Evolutionary conservation across 2,329 filamentous ascomycete species (phyloP), one percentile per base, ranked within the genome.

Genomic region (Epichloe sylvatica): DNA sequence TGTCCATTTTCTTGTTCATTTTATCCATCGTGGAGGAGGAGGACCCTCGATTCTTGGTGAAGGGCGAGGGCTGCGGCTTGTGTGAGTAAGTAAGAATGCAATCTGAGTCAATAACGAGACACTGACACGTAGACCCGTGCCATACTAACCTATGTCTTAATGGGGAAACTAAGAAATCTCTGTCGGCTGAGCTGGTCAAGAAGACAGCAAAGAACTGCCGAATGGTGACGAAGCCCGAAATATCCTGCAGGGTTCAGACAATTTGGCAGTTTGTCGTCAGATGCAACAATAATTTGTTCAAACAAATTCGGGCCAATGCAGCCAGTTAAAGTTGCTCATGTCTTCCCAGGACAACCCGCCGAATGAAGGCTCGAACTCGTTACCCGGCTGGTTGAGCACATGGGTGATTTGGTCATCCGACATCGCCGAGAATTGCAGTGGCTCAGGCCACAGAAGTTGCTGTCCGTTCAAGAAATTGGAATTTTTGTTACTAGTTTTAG

Each of bases 321-420:
- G 61, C 73, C 76, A 78, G 53, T 80, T 75, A 62, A 77, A 73
- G 52, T 73, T 75, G 38, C 72, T 71, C 62, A 77, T 72, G 44
- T 82, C 77, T 38, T 81, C 77, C 65, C 78, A 74, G 0, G 76
- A 74, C 8, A 82, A 66, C 53, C 77, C 74, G 5, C 73, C 71
- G 51, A 78, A 70, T 3, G 69, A 71, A 1, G 72, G 68, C 17
- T 78, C 75, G 53, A 83, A 76, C 15, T 75, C 73, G 25, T 78
- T 75, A 4, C 75, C 78, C 0, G 79, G 77, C 53, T 78, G 75
- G 57, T 81, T 82, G 30, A 84, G 71, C 4, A 80, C 78, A 54
- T 83, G 78, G 5, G 78, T 72, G 44, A 84, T 81, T 59, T 85
- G 80, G 51, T 82, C 74, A 51, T 83, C 79, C 1, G 81, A 84